phyloP scores from a whole-genome alignment of 345 rosid genomes.

The Eucalyptus erythrocorys region DNA sequence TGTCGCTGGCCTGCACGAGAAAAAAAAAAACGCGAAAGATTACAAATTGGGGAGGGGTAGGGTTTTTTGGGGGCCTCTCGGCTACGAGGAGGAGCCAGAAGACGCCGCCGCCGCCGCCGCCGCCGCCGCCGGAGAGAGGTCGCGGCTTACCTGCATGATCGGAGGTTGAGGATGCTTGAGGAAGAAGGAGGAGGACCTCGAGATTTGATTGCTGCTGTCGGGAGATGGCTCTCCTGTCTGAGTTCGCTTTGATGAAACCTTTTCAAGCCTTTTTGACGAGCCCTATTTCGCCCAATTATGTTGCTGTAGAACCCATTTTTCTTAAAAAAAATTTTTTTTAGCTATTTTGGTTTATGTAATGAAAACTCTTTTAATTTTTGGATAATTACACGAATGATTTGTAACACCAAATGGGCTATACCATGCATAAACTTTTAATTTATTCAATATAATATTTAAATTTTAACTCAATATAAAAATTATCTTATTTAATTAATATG shows the following conservation, averaged over 20 bases:
- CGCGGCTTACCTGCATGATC: not conserved
- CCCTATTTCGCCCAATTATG: not conserved
- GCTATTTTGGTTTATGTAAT: not conserved
- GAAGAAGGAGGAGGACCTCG: not conserved
- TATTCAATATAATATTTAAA: fast-evolving
- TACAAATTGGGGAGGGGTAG: not conserved
- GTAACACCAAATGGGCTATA: fast-evolving
- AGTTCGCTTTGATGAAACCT: not conserved
- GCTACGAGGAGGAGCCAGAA: not conserved
- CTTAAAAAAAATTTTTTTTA: not conserved
- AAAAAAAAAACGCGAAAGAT: not conserved
- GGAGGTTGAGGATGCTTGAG: not conserved
- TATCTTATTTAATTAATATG: fast-evolving
- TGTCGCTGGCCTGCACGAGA: conserved; percentile 77
- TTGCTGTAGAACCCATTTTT: not conserved
- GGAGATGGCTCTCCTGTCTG: not conserved
- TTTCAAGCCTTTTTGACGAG: fast-evolving
- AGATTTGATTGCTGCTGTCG: not conserved
- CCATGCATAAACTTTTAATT: fast-evolving
- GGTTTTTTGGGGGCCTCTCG: not conserved
- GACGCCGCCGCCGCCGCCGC: not conserved
- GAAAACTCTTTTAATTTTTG: not conserved
- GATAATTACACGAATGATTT: not conserved
- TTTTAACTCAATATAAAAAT: fast-evolving
- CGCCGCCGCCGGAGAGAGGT: not conserved